Conservation (phyloP, 1,284 basidiomycete genomes). For the Moesziomyces globuligerus region DNA sequence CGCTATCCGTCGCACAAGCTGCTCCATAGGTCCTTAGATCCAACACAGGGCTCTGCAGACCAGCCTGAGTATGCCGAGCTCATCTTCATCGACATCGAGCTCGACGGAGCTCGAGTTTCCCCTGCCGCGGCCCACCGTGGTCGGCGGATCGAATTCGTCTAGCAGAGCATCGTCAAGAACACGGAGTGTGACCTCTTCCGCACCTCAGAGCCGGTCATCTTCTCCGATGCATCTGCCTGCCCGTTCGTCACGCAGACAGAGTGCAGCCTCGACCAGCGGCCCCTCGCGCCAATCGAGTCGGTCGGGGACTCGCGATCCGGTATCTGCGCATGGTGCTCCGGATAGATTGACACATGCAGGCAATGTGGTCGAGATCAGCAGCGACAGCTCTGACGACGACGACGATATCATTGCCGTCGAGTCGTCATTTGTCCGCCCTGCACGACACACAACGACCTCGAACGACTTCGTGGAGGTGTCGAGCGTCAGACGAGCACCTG, state of each 20-base stretch:
- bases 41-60: not conserved
- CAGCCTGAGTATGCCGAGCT: slow-evolving; percentile 9
- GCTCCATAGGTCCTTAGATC: not conserved
- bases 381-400: slow-evolving; percentile 35
- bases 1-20: not conserved
- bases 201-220: slow-evolving; percentile 14
- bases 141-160: slow-evolving; percentile 21
- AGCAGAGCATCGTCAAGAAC: slow-evolving; percentile 22
- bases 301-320: slow-evolving; percentile 8
- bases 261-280: not conserved
- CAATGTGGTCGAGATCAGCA: slow-evolving; percentile 38
- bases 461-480: slow-evolving; percentile 30
- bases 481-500: slow-evolving; percentile 10
- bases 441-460: not conserved
- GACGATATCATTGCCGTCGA: slow-evolving; percentile 19
- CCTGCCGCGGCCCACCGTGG: slow-evolving; percentile 36
- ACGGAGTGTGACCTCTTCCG: slow-evolving; percentile 11
- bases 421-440: not conserved
- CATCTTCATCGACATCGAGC: not conserved
- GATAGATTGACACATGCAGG: not conserved
- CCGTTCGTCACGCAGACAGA: not conserved
- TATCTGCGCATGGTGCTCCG: not conserved
- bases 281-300: not conserved
- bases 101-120: slow-evolving; percentile 9
- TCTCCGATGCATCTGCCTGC: slow-evolving; percentile 10